These are phyloP conservation scores for Hamamelis virginiana DNA, from an alignment of 164 flowering plant genomes.

Conservation along the genomic window DNA sequence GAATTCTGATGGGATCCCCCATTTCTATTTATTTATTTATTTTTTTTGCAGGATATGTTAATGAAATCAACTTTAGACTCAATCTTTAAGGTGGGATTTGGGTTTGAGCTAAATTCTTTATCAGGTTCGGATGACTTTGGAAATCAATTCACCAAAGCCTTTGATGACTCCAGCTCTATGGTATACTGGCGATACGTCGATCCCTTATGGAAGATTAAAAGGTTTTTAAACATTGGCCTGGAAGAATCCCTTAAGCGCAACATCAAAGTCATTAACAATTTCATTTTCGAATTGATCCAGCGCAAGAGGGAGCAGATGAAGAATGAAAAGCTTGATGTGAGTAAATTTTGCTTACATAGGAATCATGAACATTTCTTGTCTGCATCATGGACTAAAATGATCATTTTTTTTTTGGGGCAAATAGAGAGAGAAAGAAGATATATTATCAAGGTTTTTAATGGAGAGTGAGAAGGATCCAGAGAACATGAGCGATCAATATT, in stretches of 20 bases:
- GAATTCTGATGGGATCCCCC: no score
- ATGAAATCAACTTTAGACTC: no score
- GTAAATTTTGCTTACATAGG: conserved; percentile 2
- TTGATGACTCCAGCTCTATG: conserved; percentile 26
- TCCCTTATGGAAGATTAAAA: conserved; percentile 29
- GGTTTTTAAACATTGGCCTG: conserved; percentile 29
- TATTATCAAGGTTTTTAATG: conserved; percentile 52
- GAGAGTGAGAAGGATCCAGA: conserved; percentile 42
- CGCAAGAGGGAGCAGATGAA: conserved; percentile 31
- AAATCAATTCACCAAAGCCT: conserved; percentile 24
- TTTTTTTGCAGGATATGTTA: conserved; percentile 31
- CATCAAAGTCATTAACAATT: conserved; percentile 30
- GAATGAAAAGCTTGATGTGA: conserved; percentile 20
- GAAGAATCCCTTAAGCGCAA: conserved; percentile 30
- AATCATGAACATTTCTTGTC: not conserved
- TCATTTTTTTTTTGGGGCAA: not conserved
- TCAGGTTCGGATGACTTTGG: conserved; percentile 20
- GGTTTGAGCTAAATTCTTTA: conserved; percentile 24
- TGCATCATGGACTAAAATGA: not conserved
- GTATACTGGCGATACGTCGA: conserved; percentile 24
- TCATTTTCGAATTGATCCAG: conserved; percentile 25
- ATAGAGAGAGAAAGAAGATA: conserved; percentile 38
- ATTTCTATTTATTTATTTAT: no score
- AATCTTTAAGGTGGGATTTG: conserved; percentile 31
- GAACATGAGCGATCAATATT: conserved; percentile 36